Base-by-base conservation (phyloP, 2,329 filamentous ascomycete genomes). In the Pyrenophora graminea region DNA sequence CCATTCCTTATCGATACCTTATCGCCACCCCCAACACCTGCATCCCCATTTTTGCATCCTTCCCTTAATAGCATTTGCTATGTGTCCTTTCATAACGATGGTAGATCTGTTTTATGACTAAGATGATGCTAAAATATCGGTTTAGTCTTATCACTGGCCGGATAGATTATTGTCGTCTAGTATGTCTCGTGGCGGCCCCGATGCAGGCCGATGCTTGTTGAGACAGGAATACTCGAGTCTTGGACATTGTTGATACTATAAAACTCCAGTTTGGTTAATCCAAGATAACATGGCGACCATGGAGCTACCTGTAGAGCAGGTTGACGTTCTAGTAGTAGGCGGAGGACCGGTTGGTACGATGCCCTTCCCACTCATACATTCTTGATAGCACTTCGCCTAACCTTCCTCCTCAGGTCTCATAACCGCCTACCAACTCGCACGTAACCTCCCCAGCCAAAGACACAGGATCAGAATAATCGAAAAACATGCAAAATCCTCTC, bases 391-490 rank as follows among this genome's bases (percentile, higher is more conserved):
- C 27, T 25, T 1, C 30, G n/a, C 38, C 42, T 53, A 19, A 59
- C 36, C 40, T n/a, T 2, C 10, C 12, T 17, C 3, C 18, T 15
- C 19, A 51, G 47, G 51, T 19, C 51, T 51, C 39, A 60, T 78
- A 31, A 77, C 73, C 53, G 77, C 77, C 1, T 77, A 76, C 59
- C 77, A 80, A 64, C 70, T 82, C 21, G 71, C 72, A 36, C 72
- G 71, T 76, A 72, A 72, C 76, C 51, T 73, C 61, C 55, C 73
- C 61, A 46, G 32, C 8, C 47, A 77, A 72, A 55, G 71, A 60
- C 50, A 65, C 73, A 45, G 73, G 69, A 48, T 80, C 37, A 75
- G 75, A 45, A 78, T 81, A 39, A 74, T 82, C 47, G 80, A 82
- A 56, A 77, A 79, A 51, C 62, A 80, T 39, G 63, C 72, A 27